A percentile compares a stretch with the other conserved stretches of the same genome.
These are phyloP conservation scores for Solanum raphanifolium DNA, from an alignment of 257 asterid species.

Conservation along the genomic window DNA sequence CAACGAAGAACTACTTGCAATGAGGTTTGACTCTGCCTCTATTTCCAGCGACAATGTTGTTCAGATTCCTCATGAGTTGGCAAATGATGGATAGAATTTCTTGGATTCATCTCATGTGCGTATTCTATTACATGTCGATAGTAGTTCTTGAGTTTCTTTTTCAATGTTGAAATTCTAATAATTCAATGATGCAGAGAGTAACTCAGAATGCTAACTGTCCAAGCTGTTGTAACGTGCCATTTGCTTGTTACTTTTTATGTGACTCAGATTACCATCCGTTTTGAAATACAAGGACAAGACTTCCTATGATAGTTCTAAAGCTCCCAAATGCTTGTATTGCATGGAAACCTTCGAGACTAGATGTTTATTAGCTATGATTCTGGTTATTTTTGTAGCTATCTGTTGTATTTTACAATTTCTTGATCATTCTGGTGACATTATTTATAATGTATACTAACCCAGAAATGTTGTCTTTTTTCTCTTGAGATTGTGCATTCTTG, in stretches of 20 bases:
- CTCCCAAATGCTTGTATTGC: background rate
- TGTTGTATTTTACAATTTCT: background rate
- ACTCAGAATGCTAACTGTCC: background rate
- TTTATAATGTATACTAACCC: background rate
- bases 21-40: conserved; percentile 33
- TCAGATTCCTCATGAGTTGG: background rate
- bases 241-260: background rate
- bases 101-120: background rate
- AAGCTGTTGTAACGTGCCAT: background rate
- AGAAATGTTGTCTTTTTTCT: background rate
- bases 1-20: conserved; percentile 51
- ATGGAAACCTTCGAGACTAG: background rate
- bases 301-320: background rate
- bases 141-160: background rate
- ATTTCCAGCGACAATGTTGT: conserved; percentile 12
- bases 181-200: background rate
- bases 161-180: background rate
- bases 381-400: background rate
- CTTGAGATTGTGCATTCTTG: background rate
- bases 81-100: background rate
- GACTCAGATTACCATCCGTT: background rate
- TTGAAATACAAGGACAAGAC: background rate
- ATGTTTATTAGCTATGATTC: background rate
- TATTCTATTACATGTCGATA: background rate
- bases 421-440: background rate